Conservation (phyloP, 2,329 filamentous ascomycete genomes). For the Aciculosporium take region DNA sequence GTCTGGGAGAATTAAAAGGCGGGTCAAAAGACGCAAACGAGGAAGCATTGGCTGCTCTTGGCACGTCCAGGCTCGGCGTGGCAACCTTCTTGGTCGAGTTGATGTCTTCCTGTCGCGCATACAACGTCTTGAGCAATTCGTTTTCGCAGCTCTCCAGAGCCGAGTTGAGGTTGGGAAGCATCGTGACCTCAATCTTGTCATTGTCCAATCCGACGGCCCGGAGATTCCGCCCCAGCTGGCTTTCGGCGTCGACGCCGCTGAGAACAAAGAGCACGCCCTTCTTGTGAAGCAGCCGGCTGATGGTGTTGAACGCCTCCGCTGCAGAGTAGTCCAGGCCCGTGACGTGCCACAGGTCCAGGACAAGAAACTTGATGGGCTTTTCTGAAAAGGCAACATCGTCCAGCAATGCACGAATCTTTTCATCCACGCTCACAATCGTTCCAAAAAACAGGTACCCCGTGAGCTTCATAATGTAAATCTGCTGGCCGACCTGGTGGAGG, state of each 20-base stretch:
- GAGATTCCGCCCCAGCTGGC: slow-evolving; percentile 62
- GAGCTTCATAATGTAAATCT: slow-evolving; percentile 84
- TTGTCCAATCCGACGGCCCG: slow-evolving; percentile 71
- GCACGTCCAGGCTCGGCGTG: slow-evolving; percentile 34
- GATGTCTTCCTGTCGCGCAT: slow-evolving; percentile 51
- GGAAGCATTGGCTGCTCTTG: slow-evolving; percentile 20
- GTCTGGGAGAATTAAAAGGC: slow-evolving; percentile 64
- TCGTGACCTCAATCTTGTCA: slow-evolving; percentile 57
- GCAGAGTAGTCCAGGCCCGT: slow-evolving; percentile 92
- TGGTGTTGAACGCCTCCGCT: slow-evolving; percentile 84
- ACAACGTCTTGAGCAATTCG: slow-evolving; percentile 70
- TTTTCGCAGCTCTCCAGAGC: slow-evolving; percentile 93
- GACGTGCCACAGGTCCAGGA: slow-evolving; percentile 80
- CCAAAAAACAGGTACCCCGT: slow-evolving; percentile 97
- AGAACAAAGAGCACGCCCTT: slow-evolving; percentile 70
- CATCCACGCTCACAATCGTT: slow-evolving; percentile 90
- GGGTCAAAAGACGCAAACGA: slow-evolving; percentile 21
- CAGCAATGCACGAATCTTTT: slow-evolving; percentile 67
- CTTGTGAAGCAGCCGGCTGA: slow-evolving; percentile 68
- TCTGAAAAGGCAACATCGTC: slow-evolving; percentile 66
- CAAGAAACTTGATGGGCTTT: slow-evolving; percentile 73
- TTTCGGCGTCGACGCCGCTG: slow-evolving; percentile 65
- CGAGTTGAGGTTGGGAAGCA: slow-evolving; percentile 83
- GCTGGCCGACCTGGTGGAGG: slow-evolving; percentile 67
- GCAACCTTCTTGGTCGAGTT: slow-evolving; percentile 28